Base-by-base conservation (phyloP, 2,329 filamentous ascomycete genomes). In the Xylariaceae sp. region DNA sequence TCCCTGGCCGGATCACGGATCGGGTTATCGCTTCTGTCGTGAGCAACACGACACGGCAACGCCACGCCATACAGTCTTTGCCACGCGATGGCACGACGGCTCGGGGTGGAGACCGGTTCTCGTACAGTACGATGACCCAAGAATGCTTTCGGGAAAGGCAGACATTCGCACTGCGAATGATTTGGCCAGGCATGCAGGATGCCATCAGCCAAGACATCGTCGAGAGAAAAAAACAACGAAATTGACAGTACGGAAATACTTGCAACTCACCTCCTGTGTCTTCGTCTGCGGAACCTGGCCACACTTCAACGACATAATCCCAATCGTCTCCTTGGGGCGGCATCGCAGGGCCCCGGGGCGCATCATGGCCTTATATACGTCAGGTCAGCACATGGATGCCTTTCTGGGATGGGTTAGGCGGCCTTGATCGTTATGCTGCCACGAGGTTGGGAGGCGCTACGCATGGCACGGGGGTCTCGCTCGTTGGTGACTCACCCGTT, bases 251-350 rank as follows among this genome's bases (percentile, higher is more conserved):
- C 17, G 17, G 17, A 18, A 18, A 53, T 53, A 44, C 18, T 8
- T 15, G n/a, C 54, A 50, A 67, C 67, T 64, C 57, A 67, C 69
- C 53, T 58, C 44, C 50, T 51, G 53, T 23, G 48, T 59, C 47
- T 47, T 56, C 45, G 30, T 67, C 66, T 23, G 9, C 23, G 51
- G 62, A 13, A 50, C 59, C 64, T 30, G 68, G 69, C 64, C 61
- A 65, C 0, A 70, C 69, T 54, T 70, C 66, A n/a, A 70, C 58
- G n/a, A 60, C 65, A 37, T 69, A 70, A 23, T 68, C 64, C 69
- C 69, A 71, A 7, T 64, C 51, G 9, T 49, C 58, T 2, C 34
- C 56, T 13, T 18, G 23, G 5, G 51, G 10, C 13, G 5, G 11
- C 5, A 18, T n/a, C 4, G 9, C 44, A 37, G 51, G 4, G 9